Evolutionary conservation across 164 flowering plant species (phyloP), one percentile per base, ranked within the genome.

Genomic region (Protea cynaroides): DNA sequence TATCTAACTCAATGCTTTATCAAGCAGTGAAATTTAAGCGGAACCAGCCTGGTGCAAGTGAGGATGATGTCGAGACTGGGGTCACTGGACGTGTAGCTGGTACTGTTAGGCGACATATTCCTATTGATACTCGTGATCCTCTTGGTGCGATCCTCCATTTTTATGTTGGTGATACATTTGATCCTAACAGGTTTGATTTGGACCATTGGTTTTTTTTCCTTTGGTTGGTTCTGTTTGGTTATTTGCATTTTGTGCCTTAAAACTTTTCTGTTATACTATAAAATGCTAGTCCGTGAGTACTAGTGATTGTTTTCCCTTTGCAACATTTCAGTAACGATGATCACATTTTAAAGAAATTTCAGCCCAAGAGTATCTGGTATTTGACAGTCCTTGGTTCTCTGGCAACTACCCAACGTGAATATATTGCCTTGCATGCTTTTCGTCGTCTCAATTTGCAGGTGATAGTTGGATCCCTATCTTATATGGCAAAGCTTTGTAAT

Each of bases 341-440:
- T 76, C 85, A 87, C 69, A 76, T 85, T 52, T 59, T 85, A 53
- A 80, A 72, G 77, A 87, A 83, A 73, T 81, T 87, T 56, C 84
- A 76, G 36, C 81, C 82, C 1, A 81, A 75, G 60, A 74, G 71
- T 55, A 49, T 15, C 18, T 49, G 52, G 52, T 49, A 14, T 49
- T 18, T 49, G 6, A 49, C 52, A 15, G 52, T 49, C 7, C 52
- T 49, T 49, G 52, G 52, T 12, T 49, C 89, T 61, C 81, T 82
- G 63, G 92, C 92, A 22, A 86, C 92, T 56, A 86, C 86, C 9
- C 92, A 86, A 71, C 70, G 92, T 34, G 92, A 86, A 62, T 87
- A 85, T 61, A 67, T 83, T 75, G 90, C 86, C 10, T 62, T 85
- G 75, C 93, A 87, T 77, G 93, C 93, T 64, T 87, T 85, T 71